phyloP scores from a whole-genome alignment of 371 early-diverging fungal species.

The Parasitella parasitica region DNA sequence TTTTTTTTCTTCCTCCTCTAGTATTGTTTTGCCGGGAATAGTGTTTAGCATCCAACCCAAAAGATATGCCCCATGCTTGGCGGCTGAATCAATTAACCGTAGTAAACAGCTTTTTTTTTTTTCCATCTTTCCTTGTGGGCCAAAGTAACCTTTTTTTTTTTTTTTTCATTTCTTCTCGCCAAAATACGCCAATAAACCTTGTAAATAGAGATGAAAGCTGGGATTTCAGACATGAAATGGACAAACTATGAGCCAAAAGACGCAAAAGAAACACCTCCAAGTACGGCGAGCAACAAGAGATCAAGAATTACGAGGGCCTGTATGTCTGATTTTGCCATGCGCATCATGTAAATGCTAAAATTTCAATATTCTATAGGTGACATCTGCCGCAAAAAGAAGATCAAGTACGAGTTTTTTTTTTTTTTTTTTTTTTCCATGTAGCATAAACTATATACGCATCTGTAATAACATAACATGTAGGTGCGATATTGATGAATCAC shows the following conservation, averaged over 20 bases:
- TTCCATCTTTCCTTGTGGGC: neutral
- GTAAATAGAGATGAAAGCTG: neutral
- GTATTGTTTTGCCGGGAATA: neutral
- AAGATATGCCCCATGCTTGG: neutral
- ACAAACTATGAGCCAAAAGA: neutral
- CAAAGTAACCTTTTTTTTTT: neutral
- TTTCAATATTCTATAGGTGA: conserved; percentile 27
- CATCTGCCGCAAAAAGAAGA: conserved; percentile 47
- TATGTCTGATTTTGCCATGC: conserved; percentile 6
- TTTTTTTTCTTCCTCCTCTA: neutral
- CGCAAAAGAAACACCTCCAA: neutral
- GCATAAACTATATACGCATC: no score
- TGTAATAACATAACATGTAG: conserved; percentile 12
- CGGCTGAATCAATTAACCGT: neutral
- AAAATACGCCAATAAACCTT: no score
- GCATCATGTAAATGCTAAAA: neutral
- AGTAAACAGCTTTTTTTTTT: neutral
- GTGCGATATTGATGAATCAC: conserved; percentile 36
- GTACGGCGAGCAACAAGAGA: conserved; percentile 15
- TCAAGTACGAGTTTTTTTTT: no score
- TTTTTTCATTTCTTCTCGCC: neutral
- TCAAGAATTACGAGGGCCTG: conserved; percentile 38
- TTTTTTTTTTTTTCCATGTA: no score
- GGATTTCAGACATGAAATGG: neutral
- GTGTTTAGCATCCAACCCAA: neutral